Percentiles rank a stretch among this genome's conserved stretches.
Conservation (phyloP, 1,139 yeast species). For the Geotrichum cucujoidarum region DNA sequence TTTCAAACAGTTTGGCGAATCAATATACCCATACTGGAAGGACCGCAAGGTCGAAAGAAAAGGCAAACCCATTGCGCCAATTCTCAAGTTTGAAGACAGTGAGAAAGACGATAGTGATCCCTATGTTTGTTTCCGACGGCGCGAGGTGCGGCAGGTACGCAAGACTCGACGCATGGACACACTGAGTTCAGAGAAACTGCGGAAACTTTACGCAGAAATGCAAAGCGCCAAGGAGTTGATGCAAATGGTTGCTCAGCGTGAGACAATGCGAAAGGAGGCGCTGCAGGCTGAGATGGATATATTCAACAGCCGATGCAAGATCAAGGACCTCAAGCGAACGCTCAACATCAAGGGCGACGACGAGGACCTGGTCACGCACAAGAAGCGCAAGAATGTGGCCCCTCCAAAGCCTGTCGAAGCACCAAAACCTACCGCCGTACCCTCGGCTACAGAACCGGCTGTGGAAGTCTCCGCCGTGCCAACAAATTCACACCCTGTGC, state of each 20-base stretch:
- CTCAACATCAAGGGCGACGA: slow-evolving; percentile 81
- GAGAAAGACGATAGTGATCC: slow-evolving; percentile 95
- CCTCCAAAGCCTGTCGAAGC: slow-evolving; percentile 15
- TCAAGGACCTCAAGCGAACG: slow-evolving; percentile 70
- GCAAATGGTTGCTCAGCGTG: slow-evolving; percentile 69
- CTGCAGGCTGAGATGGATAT: slow-evolving; percentile 57
- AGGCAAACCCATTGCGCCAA: slow-evolving; percentile 71
- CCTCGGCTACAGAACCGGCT: slow-evolving; percentile 9
- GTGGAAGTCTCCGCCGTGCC: slow-evolving; percentile 16
- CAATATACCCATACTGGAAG: slow-evolving; percentile 79
- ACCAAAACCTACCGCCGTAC: slow-evolving; percentile 7
- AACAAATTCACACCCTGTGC: slow-evolving; percentile 22
- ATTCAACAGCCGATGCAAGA: slow-evolving; percentile 64
- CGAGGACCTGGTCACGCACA: slow-evolving; percentile 73
- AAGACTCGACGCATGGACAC: slow-evolving; percentile 94
- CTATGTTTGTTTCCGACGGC: slow-evolving; percentile 89
- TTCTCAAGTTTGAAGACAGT: slow-evolving; percentile 75
- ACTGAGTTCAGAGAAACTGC: slow-evolving; percentile 79
- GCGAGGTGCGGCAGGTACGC: slow-evolving; percentile 93
- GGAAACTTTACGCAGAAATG: slow-evolving; percentile 69
- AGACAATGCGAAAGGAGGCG: slow-evolving; percentile 54
- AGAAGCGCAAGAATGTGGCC: slow-evolving; percentile 51
- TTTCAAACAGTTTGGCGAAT: slow-evolving; percentile 61
- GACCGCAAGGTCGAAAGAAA: slow-evolving; percentile 60
- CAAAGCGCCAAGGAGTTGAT: slow-evolving; percentile 70